phyloP scores from a whole-genome alignment of 2,329 filamentous ascomycete genomes.

The Phoma sp. region DNA sequence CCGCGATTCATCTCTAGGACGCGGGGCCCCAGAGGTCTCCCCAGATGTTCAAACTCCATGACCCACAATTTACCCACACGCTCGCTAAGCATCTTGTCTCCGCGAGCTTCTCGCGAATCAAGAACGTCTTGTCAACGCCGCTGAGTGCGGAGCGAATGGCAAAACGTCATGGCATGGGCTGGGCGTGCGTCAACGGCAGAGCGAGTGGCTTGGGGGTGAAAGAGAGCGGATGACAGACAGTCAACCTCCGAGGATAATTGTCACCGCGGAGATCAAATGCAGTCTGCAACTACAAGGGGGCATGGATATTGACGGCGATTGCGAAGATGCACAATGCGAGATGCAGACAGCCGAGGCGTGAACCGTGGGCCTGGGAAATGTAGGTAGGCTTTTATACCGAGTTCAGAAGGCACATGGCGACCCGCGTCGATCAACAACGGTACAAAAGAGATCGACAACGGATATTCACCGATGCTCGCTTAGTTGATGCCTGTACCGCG shows the following conservation, averaged over 20 bases:
- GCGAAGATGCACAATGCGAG: too few species aligned
- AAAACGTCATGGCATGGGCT: slow-evolving; percentile 4
- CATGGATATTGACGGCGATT: neutral
- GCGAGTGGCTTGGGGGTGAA: slow-evolving; percentile 6
- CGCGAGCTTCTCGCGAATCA: slow-evolving; percentile 10
- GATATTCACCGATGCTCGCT: slow-evolving; percentile 4
- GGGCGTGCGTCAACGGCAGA: slow-evolving; percentile 14
- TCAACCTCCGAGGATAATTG: neutral
- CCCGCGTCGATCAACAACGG: neutral
- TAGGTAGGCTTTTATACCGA: slow-evolving; percentile 1
- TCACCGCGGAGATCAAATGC: neutral
- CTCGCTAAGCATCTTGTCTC: slow-evolving; percentile 15
- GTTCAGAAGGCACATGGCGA: neutral
- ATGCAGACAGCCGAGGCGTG: neutral
- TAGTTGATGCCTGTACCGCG: slow-evolving; percentile 3
- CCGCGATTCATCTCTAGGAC: slow-evolving; percentile 3
- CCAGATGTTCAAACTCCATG: slow-evolving; percentile 2
- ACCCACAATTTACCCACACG: slow-evolving; percentile 4
- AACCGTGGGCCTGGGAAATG: neutral
- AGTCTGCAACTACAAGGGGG: neutral
- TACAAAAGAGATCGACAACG: slow-evolving; percentile 8
- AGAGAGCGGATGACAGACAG: neutral
- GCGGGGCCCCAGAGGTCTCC: slow-evolving; percentile 15
- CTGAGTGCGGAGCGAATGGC: neutral
- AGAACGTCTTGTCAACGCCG: neutral